These are phyloP conservation scores for Solioccasus polychromus DNA, from an alignment of 768 basidiomycete species.

Conservation along the genomic window DNA sequence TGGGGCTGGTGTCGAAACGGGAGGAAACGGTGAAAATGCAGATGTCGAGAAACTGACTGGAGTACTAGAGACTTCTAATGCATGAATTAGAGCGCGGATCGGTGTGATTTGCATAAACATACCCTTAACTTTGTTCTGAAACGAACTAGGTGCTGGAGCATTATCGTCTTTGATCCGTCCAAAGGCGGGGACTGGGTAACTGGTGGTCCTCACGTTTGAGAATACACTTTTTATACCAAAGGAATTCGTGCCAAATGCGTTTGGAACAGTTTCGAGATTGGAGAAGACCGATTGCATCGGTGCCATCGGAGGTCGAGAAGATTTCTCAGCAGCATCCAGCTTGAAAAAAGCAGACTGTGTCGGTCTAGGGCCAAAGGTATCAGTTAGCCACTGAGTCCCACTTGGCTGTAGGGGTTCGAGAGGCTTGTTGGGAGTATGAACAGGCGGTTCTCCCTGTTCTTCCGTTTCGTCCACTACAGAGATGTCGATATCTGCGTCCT, in stretches of 20 bases:
- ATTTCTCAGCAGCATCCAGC: conserved; percentile 5
- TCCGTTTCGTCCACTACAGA: conserved; percentile 22
- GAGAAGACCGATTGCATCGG: conserved; percentile 33
- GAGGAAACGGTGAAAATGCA: neutral
- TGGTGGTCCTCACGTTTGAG: neutral
- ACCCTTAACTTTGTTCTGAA: conserved; percentile 13
- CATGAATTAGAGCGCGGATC: neutral
- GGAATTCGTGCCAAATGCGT: conserved; percentile 31
- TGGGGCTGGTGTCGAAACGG: neutral
- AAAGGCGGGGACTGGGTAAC: conserved; percentile 7
- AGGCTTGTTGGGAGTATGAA: neutral
- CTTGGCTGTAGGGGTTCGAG: conserved; percentile 22
- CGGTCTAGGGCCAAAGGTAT: conserved; percentile 29
- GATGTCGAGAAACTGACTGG: neutral
- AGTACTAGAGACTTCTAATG: neutral
- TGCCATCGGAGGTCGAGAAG: conserved; percentile 13
- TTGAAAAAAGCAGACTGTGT: conserved; percentile 22
- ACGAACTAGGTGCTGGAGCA: neutral
- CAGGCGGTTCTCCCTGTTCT: conserved; percentile 8
- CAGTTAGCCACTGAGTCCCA: conserved; percentile 33
- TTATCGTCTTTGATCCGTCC: conserved; percentile 1
- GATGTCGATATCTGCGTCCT: conserved; percentile 26
- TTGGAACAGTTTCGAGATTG: conserved; percentile 31
- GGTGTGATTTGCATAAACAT: neutral
- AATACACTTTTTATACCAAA: conserved; percentile 13